Conservation (phyloP, 2,329 filamentous ascomycete species). For the Magnaporthiopsis rhizophila region DNA sequence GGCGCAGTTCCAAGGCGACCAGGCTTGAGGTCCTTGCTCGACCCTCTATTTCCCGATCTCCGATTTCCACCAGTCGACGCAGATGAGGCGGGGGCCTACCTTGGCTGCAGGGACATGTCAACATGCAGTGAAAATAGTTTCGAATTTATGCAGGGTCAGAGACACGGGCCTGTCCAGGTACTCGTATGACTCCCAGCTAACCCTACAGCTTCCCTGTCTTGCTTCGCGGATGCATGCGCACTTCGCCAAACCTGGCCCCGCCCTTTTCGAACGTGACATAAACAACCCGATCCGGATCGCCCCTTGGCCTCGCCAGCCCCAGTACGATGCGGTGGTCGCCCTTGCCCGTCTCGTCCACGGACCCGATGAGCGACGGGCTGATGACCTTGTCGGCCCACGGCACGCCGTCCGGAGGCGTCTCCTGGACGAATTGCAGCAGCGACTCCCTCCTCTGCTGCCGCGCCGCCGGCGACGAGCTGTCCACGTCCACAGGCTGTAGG, state of each 20-base stretch:
- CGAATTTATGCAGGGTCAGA: neutral
- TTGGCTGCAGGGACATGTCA: neutral
- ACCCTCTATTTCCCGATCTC: neutral
- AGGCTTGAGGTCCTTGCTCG: neutral
- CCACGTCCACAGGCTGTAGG: constrained; percentile 26
- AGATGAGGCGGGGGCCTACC: neutral
- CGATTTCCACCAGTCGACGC: neutral
- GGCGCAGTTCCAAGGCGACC: neutral
- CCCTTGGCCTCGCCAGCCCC: neutral
- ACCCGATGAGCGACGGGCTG: constrained; percentile 30
- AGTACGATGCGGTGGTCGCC: neutral
- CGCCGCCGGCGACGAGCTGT: constrained; percentile 16
- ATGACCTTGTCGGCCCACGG: constrained; percentile 56
- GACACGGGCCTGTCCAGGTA: too few relatives aligned
- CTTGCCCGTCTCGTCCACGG: neutral
- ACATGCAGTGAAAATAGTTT: neutral
- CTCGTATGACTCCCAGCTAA: neutral
- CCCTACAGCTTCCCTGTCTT: neutral
- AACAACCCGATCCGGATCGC: neutral
- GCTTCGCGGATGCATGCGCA: neutral
- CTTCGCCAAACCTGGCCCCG: neutral
- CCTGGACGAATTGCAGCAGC: neutral
- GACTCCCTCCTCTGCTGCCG: constrained; percentile 18
- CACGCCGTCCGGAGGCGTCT: constrained; percentile 24
- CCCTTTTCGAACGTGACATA: neutral